phyloP scores from a whole-genome alignment of 1,139 yeast species.

The Candida sp. region DNA sequence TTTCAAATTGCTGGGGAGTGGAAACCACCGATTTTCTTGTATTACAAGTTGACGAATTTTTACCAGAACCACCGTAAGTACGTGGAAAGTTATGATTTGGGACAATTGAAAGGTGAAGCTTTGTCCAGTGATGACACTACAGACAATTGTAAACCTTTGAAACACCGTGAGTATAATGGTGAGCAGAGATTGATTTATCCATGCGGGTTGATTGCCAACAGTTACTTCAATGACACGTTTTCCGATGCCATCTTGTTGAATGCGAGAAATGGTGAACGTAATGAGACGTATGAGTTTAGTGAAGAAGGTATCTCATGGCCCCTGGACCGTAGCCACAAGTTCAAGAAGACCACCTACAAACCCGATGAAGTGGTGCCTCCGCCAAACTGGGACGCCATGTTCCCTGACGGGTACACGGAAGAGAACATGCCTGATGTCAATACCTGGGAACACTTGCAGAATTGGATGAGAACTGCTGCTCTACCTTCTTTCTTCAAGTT shows the following conservation, averaged over 20 bases:
- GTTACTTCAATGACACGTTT: slow-evolving; percentile 88
- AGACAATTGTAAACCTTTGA: slow-evolving; percentile 64
- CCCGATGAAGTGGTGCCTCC: slow-evolving; percentile 87
- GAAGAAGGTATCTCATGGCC: slow-evolving; percentile 86
- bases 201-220: slow-evolving; percentile 95
- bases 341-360: slow-evolving; percentile 77
- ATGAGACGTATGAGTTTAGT: slow-evolving; percentile 62
- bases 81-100: slow-evolving; percentile 70
- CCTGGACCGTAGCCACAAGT: slow-evolving; percentile 71
- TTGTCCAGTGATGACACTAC: slow-evolving; percentile 48
- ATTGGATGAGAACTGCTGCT: slow-evolving; percentile 90
- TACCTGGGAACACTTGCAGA: slow-evolving; percentile 53
- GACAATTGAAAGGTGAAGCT: slow-evolving; percentile 68
- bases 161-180: slow-evolving; percentile 35
- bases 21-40: slow-evolving; percentile 63
- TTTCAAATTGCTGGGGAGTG: slow-evolving; percentile 65
- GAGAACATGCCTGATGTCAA: slow-evolving; percentile 76
- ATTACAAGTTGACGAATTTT: slow-evolving; percentile 74
- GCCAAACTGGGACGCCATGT: slow-evolving; percentile 87
- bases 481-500: slow-evolving; percentile 71
- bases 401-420: slow-evolving; percentile 89
- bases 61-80: slow-evolving; percentile 81
- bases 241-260: slow-evolving; percentile 51
- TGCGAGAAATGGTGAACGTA: slow-evolving; percentile 42
- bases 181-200: slow-evolving; percentile 65